These are phyloP conservation scores for Alloteropsis semialata DNA, from an alignment of 176 grass and related monocot species.

Conservation along the genomic window DNA sequence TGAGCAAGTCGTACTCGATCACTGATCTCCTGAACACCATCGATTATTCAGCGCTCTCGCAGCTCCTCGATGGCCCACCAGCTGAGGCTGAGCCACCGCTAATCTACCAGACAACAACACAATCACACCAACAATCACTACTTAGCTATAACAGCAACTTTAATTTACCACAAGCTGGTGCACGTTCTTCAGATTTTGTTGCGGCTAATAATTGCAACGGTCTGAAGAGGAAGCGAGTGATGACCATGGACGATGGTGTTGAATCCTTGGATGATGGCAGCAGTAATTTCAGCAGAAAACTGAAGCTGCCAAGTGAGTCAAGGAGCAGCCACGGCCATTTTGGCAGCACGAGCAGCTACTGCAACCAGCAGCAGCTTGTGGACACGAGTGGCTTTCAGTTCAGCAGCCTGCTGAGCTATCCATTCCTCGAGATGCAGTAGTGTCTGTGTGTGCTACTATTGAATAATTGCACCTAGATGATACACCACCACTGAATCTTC, in stretches of 20 bases:
- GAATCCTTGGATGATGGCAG: not conserved
- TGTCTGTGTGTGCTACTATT: not conserved
- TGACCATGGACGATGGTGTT: not conserved
- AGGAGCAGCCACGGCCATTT: not conserved
- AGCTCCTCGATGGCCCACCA: slow-evolving; percentile 33
- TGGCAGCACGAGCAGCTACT: slow-evolving; percentile 10
- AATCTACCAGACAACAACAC: not conserved
- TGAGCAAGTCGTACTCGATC: slow-evolving; percentile 45
- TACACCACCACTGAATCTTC: not conserved
- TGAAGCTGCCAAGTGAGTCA: not conserved
- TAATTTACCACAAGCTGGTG: not conserved
- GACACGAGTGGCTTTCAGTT: slow-evolving; percentile 29
- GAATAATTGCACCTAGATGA: too few species aligned
- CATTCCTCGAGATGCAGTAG: slow-evolving; percentile 27
- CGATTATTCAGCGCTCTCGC: slow-evolving; percentile 42
- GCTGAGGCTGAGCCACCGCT: not conserved
- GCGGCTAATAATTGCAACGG: not conserved
- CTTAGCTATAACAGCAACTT: not conserved
- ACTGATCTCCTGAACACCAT: slow-evolving; percentile 55
- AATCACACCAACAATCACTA: not conserved
- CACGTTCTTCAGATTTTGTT: not conserved
- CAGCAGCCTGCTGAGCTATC: slow-evolving; percentile 33
- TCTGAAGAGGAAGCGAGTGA: slow-evolving; percentile 28
- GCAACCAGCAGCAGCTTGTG: slow-evolving; percentile 35
- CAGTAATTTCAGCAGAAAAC: not conserved